These are phyloP conservation scores for Verticillium klebahnii DNA, from an alignment of 2,329 filamentous ascomycete genomes.

Conservation along the genomic window DNA sequence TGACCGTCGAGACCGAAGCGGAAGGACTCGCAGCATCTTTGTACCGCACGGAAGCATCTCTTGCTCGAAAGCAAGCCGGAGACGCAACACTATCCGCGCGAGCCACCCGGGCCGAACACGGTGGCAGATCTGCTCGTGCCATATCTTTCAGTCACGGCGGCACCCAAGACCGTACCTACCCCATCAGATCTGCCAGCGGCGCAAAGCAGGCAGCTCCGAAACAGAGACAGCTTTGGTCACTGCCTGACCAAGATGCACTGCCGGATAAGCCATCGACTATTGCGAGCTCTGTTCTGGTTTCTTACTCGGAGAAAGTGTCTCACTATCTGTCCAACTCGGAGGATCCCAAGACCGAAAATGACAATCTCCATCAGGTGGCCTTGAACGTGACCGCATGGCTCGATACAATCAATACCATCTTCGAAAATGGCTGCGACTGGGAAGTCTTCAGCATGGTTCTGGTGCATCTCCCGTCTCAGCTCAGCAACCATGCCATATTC, in stretches of 20 bases:
- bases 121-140: slow-evolving; percentile 40
- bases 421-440: slow-evolving; percentile 73
- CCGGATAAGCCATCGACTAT: slow-evolving; percentile 40
- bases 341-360: slow-evolving; percentile 11
- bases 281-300: slow-evolving; percentile 49
- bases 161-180: slow-evolving; percentile 33
- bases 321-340: slow-evolving; percentile 9
- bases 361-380: slow-evolving; percentile 26
- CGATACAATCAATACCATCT: slow-evolving; percentile 68
- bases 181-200: slow-evolving; percentile 37
- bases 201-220: slow-evolving; percentile 23
- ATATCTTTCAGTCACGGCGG: slow-evolving; percentile 47
- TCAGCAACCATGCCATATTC: slow-evolving; percentile 88
- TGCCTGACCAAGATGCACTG: slow-evolving; percentile 51
- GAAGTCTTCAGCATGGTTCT: slow-evolving; percentile 89
- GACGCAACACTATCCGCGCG: slow-evolving; percentile 43
- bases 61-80: slow-evolving; percentile 45
- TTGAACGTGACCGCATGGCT: slow-evolving; percentile 67
- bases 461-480: slow-evolving; percentile 78
- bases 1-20: slow-evolving; percentile 67
- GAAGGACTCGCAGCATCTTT: slow-evolving; percentile 68
- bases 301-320: slow-evolving; percentile 21
- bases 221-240: slow-evolving; percentile 53
- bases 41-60: slow-evolving; percentile 56
- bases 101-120: slow-evolving; percentile 38